Conservation (phyloP, 768 basidiomycete species). For the Lanmaoa pseudosensibilis region DNA sequence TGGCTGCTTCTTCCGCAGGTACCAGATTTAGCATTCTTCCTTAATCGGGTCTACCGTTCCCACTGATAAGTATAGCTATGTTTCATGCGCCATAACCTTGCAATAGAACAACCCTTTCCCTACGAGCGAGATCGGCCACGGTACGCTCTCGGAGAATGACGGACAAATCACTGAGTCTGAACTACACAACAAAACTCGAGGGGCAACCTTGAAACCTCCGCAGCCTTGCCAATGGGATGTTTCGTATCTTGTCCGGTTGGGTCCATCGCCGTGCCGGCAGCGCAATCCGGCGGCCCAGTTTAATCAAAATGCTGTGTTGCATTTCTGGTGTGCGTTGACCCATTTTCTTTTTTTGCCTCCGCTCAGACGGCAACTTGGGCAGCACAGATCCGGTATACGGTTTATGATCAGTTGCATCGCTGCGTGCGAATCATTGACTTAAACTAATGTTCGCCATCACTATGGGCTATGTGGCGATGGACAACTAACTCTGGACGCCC, state of each 20-base stretch:
- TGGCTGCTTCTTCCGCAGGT: not conserved
- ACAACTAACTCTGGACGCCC: not conserved
- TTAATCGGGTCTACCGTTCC: too few relatives aligned
- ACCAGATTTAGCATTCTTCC: not conserved
- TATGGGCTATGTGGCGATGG: not conserved
- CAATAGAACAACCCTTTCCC: not conserved
- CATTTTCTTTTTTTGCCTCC: not conserved
- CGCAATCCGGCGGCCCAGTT: not conserved
- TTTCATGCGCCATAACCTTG: not conserved
- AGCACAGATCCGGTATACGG: not conserved
- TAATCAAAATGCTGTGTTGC: conserved; percentile 7
- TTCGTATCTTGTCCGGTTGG: not conserved
- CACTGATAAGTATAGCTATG: not conserved
- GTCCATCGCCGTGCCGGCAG: conserved; percentile 1
- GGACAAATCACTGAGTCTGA: not conserved
- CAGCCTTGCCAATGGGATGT: too few relatives aligned
- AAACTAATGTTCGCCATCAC: too few relatives aligned
- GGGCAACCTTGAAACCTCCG: not conserved
- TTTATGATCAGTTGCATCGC: too few relatives aligned
- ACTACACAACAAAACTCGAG: not conserved
- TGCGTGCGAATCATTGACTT: not conserved
- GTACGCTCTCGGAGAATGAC: not conserved
- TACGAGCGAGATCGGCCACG: too few relatives aligned
- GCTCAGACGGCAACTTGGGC: not conserved
- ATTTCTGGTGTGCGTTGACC: not conserved